These are phyloP conservation scores for Piper betle DNA, from an alignment of 164 flowering plant genomes.

Conservation along the genomic window DNA sequence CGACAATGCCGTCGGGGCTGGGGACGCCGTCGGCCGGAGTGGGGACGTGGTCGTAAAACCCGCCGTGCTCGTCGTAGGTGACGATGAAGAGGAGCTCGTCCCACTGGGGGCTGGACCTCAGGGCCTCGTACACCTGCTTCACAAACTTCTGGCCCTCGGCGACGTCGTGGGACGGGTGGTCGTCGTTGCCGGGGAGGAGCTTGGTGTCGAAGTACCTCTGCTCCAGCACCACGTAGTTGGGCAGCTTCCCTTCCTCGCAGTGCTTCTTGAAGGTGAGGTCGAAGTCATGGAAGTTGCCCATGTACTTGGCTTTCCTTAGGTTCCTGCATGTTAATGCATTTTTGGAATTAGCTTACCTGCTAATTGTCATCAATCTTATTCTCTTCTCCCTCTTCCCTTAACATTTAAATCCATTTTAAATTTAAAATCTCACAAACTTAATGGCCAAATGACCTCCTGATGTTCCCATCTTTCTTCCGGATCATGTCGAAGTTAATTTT, in stretches of 20 bases:
- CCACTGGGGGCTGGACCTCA: constrained; percentile 29
- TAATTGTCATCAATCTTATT: no score
- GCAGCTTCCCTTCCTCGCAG: constrained; percentile 20
- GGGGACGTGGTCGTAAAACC: constrained; percentile 59
- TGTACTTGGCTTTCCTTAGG: constrained; percentile 20
- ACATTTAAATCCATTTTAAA: no score
- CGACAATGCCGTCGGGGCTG: constrained; percentile 49
- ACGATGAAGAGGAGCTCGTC: constrained; percentile 22
- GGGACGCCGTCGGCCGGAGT: constrained; percentile 60
- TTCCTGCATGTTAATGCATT: constrained; percentile 8
- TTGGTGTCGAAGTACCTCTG: constrained; percentile 20
- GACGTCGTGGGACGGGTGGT: constrained; percentile 28
- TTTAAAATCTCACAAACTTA: no score
- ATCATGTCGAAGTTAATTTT: no score
- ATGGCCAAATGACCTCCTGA: no score
- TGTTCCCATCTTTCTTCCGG: no score
- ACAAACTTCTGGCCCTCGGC: constrained; percentile 23
- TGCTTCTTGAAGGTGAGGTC: constrained; percentile 24
- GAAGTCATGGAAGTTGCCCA: constrained; percentile 16
- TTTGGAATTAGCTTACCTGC: neutral
- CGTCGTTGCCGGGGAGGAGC: constrained; percentile 19
- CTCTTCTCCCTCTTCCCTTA: no score
- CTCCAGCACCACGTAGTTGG: constrained; percentile 26
- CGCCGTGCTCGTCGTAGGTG: constrained; percentile 28
- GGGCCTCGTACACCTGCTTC: constrained; percentile 23